Conservation (phyloP, 2,329 filamentous ascomycete genomes). For the Thermoascus crustaceus region DNA sequence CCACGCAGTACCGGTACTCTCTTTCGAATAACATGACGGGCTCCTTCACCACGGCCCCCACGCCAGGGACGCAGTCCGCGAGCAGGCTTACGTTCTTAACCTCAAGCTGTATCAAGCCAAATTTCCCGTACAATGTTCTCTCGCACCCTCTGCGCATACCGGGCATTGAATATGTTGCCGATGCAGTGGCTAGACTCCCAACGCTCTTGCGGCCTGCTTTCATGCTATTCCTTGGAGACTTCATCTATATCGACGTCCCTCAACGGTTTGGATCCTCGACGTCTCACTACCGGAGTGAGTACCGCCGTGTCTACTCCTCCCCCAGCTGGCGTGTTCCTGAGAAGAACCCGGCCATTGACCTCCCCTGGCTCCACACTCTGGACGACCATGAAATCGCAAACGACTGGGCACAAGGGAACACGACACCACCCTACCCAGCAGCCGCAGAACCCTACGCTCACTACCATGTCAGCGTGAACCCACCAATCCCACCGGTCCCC, state of each 20-base stretch:
- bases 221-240: conserved; percentile 52
- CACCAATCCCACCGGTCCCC: conserved; percentile 49
- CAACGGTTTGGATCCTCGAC: conserved; percentile 62
- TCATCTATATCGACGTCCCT: conserved; percentile 64
- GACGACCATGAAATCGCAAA: conserved; percentile 97
- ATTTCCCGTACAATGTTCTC: conserved; percentile 81
- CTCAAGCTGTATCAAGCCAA: conserved; percentile 84
- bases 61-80: conserved; percentile 53
- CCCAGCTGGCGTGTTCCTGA: conserved; percentile 72
- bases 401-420: conserved; percentile 73
- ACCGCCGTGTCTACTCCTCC: conserved; percentile 90
- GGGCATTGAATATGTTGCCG: conserved; percentile 68
- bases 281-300: conserved; percentile 80
- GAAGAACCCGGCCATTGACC: conserved; percentile 49
- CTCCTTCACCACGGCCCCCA: conserved; percentile 69
- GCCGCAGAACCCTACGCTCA: conserved; percentile 78
- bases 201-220: conserved; percentile 44
- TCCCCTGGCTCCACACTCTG: conserved; percentile 96
- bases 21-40: conserved; percentile 83
- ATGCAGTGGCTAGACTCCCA: conserved; percentile 61
- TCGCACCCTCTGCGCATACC: conserved; percentile 74
- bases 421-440: conserved; percentile 67
- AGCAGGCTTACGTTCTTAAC: conserved; percentile 83
- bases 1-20: conserved; percentile 72
- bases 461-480: conserved; percentile 81